Evolutionary conservation across 805 yeast species (phyloP).

Genomic region (Henningerozyma blattae): DNA sequence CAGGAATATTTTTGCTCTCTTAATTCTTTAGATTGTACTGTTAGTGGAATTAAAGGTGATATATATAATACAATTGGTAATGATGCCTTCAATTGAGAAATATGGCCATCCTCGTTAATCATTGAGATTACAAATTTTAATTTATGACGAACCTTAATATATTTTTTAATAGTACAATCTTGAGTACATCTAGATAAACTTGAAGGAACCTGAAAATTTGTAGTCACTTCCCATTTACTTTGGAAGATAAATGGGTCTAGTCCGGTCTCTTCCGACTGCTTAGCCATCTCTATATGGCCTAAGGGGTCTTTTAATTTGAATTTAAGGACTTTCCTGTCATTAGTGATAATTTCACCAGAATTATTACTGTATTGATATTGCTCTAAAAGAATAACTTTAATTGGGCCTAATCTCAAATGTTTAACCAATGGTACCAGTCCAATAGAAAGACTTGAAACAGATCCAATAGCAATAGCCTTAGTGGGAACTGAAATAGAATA

Average conservation of each 20-base stretch:
- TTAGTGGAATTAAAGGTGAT: conserved; percentile 69
- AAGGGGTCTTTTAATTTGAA: conserved; percentile 31
- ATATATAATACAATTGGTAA: conserved; percentile 69
- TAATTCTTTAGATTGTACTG: conserved; percentile 13
- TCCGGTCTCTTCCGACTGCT: conserved; percentile 13
- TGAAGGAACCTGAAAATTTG: conserved; percentile 55
- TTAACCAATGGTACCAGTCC: conserved; percentile 70
- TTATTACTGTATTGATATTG: conserved; percentile 49
- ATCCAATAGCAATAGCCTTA: conserved; percentile 84
- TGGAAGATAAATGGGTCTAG: conserved; percentile 16
- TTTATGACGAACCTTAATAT: conserved; percentile 81
- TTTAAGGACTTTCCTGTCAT: conserved; percentile 54
- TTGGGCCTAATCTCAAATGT: conserved; percentile 65
- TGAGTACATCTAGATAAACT: conserved; percentile 69
- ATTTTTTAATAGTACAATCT: conserved; percentile 61
- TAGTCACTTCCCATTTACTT: conserved; percentile 68
- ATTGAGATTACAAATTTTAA: conserved; percentile 70
- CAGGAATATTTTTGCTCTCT: background rate
- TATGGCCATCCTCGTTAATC: conserved; percentile 83
- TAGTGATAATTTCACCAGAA: conserved; percentile 44
- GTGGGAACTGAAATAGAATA: conserved; percentile 79
- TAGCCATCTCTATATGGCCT: conserved; percentile 17
- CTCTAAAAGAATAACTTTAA: conserved; percentile 59
- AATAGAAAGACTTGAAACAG: conserved; percentile 58
- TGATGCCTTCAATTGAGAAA: conserved; percentile 85